phyloP scores from a whole-genome alignment of 352 stramenopile genomes.

The Peronospora belbahrii region DNA sequence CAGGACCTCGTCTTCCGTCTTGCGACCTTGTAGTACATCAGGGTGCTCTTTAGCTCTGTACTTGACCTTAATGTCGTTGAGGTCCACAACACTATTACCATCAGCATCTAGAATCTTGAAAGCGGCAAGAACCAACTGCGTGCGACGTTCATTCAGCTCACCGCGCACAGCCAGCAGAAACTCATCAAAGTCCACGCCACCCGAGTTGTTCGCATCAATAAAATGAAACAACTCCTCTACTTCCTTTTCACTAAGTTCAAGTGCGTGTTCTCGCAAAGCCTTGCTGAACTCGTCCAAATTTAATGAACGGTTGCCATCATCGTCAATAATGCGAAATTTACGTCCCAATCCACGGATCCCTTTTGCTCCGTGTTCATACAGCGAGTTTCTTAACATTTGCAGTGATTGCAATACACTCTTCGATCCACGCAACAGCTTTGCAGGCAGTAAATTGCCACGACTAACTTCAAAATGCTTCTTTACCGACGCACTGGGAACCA shows the following conservation, averaged over 20 bases:
- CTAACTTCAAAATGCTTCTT: constrained; percentile 57
- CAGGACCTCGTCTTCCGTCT: constrained; percentile 67
- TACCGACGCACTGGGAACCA: constrained; percentile 32
- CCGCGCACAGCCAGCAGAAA: constrained; percentile 72
- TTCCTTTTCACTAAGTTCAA: constrained; percentile 47
- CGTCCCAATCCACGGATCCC: constrained; percentile 66
- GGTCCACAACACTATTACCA: constrained; percentile 58
- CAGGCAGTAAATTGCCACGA: constrained; percentile 62
- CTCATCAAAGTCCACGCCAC: constrained; percentile 78
- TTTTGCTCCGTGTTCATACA: constrained; percentile 73
- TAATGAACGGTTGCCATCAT: constrained; percentile 76
- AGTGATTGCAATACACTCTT: constrained; percentile 54
- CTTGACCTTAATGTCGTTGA: constrained; percentile 65
- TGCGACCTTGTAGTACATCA: constrained; percentile 65
- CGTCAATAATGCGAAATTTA: constrained; percentile 87
- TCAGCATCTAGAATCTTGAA: constrained; percentile 77
- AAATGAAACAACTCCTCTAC: constrained; percentile 72
- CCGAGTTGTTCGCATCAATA: constrained; percentile 77
- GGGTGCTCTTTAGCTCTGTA: constrained; percentile 84
- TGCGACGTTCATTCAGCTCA: constrained; percentile 66
- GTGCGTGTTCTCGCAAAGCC: constrained; percentile 57
- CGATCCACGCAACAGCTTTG: constrained; percentile 48
- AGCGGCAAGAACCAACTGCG: constrained; percentile 61
- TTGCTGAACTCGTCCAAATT: constrained; percentile 72
- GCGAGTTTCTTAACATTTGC: constrained; percentile 49